Evolutionary conservation across 768 basidiomycete species (phyloP).

Genomic region (Auriscalpium orientale): DNA sequence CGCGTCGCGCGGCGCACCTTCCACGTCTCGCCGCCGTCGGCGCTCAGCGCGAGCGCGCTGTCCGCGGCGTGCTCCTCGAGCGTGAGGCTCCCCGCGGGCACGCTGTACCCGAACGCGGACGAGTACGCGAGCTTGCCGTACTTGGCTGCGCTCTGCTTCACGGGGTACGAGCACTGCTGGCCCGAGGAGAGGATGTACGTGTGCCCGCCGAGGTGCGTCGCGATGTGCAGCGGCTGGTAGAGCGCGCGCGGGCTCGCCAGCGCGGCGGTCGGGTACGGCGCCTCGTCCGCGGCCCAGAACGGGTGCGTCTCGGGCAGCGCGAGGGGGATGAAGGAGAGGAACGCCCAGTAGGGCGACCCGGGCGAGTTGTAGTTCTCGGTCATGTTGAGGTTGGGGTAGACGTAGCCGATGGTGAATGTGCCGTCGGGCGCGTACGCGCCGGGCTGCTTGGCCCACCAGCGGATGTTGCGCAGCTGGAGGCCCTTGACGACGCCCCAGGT

Average conservation of each 20-base stretch:
- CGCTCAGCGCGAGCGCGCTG: constrained; percentile 61
- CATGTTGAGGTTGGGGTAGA: constrained; percentile 68
- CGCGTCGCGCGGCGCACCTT: constrained; percentile 56
- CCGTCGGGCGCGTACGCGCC: constrained; percentile 56
- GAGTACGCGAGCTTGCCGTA: constrained; percentile 76
- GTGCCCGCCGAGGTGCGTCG: constrained; percentile 54
- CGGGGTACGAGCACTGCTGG: constrained; percentile 72
- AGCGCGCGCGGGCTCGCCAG: constrained; percentile 43
- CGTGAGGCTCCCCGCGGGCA: constrained; percentile 52
- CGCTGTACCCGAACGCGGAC: constrained; percentile 70
- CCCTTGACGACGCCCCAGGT: constrained; percentile 74
- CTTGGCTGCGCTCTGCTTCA: constrained; percentile 72
- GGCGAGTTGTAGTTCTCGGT: constrained; percentile 77
- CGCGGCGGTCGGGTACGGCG: constrained; percentile 48
- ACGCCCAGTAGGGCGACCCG: constrained; percentile 77
- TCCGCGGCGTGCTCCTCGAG: constrained; percentile 70
- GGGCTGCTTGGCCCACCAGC: constrained; percentile 62
- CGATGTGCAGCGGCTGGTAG: constrained; percentile 60
- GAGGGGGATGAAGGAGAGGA: constrained; percentile 66
- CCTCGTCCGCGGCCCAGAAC: constrained; percentile 66
- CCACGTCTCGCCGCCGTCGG: constrained; percentile 68
- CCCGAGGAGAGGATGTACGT: constrained; percentile 69
- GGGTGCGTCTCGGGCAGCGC: constrained; percentile 58
- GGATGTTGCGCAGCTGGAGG: constrained; percentile 61
- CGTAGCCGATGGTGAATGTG: constrained; percentile 64